Conservation (phyloP, 768 basidiomycete genomes). For the Termitomyces heimii region DNA sequence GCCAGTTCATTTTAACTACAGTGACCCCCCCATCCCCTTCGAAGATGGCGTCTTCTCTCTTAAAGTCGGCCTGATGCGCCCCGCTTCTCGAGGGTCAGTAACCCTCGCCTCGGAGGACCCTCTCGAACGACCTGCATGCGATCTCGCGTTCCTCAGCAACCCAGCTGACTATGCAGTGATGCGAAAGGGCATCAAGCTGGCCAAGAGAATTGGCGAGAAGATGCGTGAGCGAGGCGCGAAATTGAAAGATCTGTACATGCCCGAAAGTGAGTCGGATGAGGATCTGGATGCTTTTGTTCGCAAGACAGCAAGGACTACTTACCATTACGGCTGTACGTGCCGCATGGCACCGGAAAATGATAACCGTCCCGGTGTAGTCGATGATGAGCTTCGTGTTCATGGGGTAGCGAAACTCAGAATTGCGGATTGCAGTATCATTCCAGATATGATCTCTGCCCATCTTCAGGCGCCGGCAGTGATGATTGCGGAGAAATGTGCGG, state of each 20-base stretch:
- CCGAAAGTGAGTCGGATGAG: slow-evolving; percentile 16
- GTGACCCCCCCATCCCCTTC: slow-evolving; percentile 1
- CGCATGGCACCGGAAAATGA: slow-evolving; percentile 24
- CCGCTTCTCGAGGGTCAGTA: slow-evolving; percentile 14
- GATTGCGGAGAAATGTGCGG: slow-evolving; percentile 34
- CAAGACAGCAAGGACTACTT: slow-evolving; percentile 17
- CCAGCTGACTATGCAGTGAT: slow-evolving; percentile 19
- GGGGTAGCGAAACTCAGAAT: slow-evolving; percentile 37
- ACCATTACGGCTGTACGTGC: slow-evolving; percentile 29
- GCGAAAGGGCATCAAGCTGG: slow-evolving; percentile 19
- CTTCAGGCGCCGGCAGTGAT: slow-evolving; percentile 25
- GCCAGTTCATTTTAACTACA: slow-evolving; percentile 1
- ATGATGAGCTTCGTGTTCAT: slow-evolving; percentile 38
- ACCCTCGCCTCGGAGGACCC: slow-evolving; percentile 24
- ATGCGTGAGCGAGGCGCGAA: slow-evolving; percentile 20
- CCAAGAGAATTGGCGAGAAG: slow-evolving; percentile 14
- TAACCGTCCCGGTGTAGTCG: slow-evolving; percentile 34
- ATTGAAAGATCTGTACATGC: slow-evolving; percentile 17
- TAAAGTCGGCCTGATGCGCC: slow-evolving; percentile 6
- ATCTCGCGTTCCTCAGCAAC: slow-evolving; percentile 22
- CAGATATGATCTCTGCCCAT: slow-evolving; percentile 24
- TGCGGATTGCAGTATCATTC: slow-evolving; percentile 27
- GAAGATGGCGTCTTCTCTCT: slow-evolving; percentile 4
- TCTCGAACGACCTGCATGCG: slow-evolving; percentile 19
- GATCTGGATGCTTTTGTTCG: slow-evolving; percentile 24